Base-by-base conservation (phyloP, 768 basidiomycete species). In the Xanthoconium purpureum region DNA sequence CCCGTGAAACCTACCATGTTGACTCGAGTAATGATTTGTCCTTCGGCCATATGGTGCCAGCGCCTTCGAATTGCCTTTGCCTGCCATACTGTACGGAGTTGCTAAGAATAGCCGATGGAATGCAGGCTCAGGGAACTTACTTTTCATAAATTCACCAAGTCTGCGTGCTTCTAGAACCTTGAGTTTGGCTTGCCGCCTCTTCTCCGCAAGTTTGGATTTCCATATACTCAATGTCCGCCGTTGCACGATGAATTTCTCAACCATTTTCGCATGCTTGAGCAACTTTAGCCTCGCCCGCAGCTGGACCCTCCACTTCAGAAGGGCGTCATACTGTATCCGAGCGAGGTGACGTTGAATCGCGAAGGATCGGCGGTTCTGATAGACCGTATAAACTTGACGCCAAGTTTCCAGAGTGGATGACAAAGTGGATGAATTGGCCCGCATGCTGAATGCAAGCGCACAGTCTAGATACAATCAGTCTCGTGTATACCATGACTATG, bases 301-400 rank as follows among this genome's bases (percentile, higher is more conserved):
- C 38, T 74, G 72, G 18, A 82, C 63, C 18, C 84, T 79, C 89
- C 89, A 91, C 17, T 57, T 63, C 6, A 80, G 64, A 14, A 88
- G 72, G 14, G 75, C 68, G 61, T 84, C 74, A 63, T 80, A 82
- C 37, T 73, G 71, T 45, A 38, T 59, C 20, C 59, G 70, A 42
- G 66, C 61, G 28, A 72, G 66, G 43, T 68, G 61, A 13, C 62
- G 70, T 51, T 80, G 78, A 12, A 75, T 69, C 14, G 85, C 85
- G 47, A 80, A 78, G 0, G 71, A 54, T 14, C 71, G 65, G 4
- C 80, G 76, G 54, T 81, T 83, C 54, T 75, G 77, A 64, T 80
- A 80, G 4, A 75, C 73, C 5, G 59, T 66, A 60, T 75, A 67
- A 6, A 74, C 72, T 54, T 73, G 66, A 18, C 65, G 72, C 85